These are phyloP conservation scores for Inonotus obliquus DNA, from an alignment of 1,284 basidiomycete genomes.

Conservation along the genomic window DNA sequence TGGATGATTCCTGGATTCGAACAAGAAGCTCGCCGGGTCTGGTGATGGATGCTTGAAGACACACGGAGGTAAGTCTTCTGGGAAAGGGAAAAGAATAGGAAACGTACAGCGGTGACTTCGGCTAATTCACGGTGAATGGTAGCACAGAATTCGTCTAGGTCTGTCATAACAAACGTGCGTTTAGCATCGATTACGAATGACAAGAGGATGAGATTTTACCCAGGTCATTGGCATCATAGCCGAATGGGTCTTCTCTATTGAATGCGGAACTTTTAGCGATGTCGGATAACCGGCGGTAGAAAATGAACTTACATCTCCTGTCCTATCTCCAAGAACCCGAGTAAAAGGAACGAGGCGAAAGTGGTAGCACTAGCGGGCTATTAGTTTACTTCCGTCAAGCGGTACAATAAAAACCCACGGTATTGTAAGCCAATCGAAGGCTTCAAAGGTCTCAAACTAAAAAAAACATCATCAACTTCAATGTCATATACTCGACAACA, in stretches of 20 bases:
- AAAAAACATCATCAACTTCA: neutral
- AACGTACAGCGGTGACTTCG: constrained; percentile 59
- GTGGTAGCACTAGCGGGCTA: constrained; percentile 39
- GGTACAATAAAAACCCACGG: constrained; percentile 30
- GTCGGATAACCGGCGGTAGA: neutral
- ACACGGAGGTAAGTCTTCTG: neutral
- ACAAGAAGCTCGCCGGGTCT: constrained; percentile 47
- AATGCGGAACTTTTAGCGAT: constrained; percentile 3
- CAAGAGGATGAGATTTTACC: constrained; percentile 31
- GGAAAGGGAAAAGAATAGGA: neutral
- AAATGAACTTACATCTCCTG: constrained; percentile 53
- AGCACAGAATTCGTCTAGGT: constrained; percentile 62
- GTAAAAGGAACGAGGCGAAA: constrained; percentile 56
- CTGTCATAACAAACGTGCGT: constrained; percentile 26
- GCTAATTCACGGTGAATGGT: constrained; percentile 59
- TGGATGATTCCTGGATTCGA: constrained; percentile 54
- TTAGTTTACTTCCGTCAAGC: neutral
- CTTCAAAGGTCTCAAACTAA: constrained; percentile 54
- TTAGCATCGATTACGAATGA: constrained; percentile 5
- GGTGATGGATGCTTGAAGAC: constrained; percentile 44
- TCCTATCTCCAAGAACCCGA: constrained; percentile 69
- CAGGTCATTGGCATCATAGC: constrained; percentile 64
- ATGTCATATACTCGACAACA: neutral
- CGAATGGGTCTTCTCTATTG: constrained; percentile 61
- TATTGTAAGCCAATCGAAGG: constrained; percentile 51